These are phyloP conservation scores for Ceratobasidium sp. DNA, from an alignment of 1,284 basidiomycete species.

Conservation along the genomic window DNA sequence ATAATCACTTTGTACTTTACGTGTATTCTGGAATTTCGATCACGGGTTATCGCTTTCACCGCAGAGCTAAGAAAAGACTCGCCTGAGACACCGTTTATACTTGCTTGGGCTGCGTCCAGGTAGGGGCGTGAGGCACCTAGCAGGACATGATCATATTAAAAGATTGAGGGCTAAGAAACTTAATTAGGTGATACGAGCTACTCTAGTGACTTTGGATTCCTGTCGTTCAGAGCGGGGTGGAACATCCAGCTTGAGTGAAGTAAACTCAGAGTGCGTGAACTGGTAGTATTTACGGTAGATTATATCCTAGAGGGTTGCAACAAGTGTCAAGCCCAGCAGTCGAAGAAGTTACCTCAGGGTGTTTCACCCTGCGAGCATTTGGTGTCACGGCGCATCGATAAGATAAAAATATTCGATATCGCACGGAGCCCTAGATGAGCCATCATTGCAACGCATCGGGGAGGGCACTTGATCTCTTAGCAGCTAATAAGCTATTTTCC, in stretches of 20 bases:
- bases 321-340: conserved; percentile 85
- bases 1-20: too few species aligned
- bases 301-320: conserved; percentile 98
- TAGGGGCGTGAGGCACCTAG: too few species aligned
- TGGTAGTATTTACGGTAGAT: conserved; percentile 98
- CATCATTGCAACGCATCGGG: conserved; percentile 92
- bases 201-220: too few species aligned
- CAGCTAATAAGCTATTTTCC: conserved; percentile 94
- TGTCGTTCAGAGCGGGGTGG: too few species aligned
- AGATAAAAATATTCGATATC: conserved; percentile 96
- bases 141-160: too few species aligned
- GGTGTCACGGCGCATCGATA: conserved; percentile 93
- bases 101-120: too few species aligned
- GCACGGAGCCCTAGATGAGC: conserved; percentile 89
- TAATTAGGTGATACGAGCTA: too few species aligned
- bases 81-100: too few species aligned
- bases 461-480: conserved; percentile 83
- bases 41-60: too few species aligned
- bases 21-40: too few species aligned
- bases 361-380: conserved; percentile 98
- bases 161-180: too few species aligned
- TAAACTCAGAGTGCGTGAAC: conserved; percentile 87
- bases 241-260: conserved; percentile 72
- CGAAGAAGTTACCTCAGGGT: conserved; percentile 62
- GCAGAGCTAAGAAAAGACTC: too few species aligned